A percentile compares a stretch with the other conserved stretches of the same genome.
phyloP scores from a whole-genome alignment of 2,329 filamentous ascomycete species.

The Cordyceps cateniannulata region DNA sequence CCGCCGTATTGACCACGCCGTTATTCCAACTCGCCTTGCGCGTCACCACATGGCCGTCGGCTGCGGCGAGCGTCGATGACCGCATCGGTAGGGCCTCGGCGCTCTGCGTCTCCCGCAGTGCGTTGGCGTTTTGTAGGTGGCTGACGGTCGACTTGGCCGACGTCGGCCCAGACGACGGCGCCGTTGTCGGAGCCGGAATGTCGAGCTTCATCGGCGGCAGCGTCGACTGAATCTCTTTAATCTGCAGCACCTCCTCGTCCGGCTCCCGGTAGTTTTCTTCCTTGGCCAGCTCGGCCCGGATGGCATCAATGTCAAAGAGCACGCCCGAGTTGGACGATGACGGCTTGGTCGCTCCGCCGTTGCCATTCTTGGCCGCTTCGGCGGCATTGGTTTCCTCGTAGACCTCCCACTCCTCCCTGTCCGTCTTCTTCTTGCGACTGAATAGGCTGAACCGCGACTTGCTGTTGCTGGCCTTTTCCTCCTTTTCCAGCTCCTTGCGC shows the following conservation, averaged over 20 bases:
- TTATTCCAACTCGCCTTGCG: slow-evolving; percentile 12
- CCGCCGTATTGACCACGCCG: slow-evolving; percentile 17
- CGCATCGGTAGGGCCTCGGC: slow-evolving; percentile 30
- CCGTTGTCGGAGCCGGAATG: slow-evolving; percentile 29
- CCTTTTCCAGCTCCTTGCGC: slow-evolving; percentile 74
- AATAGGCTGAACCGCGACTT: slow-evolving; percentile 67
- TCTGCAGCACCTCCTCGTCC: slow-evolving; percentile 40
- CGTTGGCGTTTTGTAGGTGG: background rate
- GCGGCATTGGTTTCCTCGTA: slow-evolving; percentile 64
- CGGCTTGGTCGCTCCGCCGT: background rate
- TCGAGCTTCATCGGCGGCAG: slow-evolving; percentile 84
- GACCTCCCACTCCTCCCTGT: slow-evolving; percentile 90
- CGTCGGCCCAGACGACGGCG: slow-evolving; percentile 4
- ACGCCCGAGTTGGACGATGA: slow-evolving; percentile 52
- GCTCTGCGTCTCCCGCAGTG: slow-evolving; percentile 41
- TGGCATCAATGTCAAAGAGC: slow-evolving; percentile 93
- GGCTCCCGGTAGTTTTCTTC: slow-evolving; percentile 50
- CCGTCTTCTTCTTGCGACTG: slow-evolving; percentile 69
- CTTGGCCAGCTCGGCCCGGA: slow-evolving; percentile 73
- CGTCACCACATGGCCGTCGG: slow-evolving; percentile 15
- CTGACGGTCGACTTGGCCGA: slow-evolving; percentile 19
- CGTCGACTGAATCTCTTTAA: slow-evolving; percentile 80
- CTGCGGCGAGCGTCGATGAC: slow-evolving; percentile 12
- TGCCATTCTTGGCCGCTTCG: slow-evolving; percentile 24
- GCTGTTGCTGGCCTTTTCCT: slow-evolving; percentile 54